Base-by-base conservation (phyloP, 140 eudicot species). In the Ambrosia hybrid region DNA sequence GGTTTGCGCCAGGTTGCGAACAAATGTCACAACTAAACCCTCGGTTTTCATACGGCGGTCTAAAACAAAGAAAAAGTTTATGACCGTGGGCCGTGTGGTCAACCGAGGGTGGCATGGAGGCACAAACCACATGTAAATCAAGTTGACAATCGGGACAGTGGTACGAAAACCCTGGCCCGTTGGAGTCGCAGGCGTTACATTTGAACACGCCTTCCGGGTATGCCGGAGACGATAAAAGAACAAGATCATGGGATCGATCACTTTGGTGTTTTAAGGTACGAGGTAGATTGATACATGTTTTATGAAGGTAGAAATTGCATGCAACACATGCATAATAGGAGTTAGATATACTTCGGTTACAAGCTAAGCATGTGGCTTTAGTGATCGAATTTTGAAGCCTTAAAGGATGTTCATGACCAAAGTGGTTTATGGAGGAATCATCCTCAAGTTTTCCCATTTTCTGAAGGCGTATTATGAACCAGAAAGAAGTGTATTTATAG, bases 151-250 rank as follows among this genome's bases (percentile, higher is more conserved):
- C 73, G 11, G 76, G 69, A 55, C 92, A 87, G 36, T 84, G 87
- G 84, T 87, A 87, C 5, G 81, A 87, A 68, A 87, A 87, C 8
- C 83, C 89, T 1, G 12, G 9, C 57, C 92, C 89, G 3, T 39
- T 59, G 0, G 61, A 33, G 36, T 81, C 87, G 36, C 89, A 87
- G 0, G 89, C 92, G 67, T 87, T 83, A 34, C 92, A 87, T 26
- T 51, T 46, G 67, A 83, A 86, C 52, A 59, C 69, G 52, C 89
- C 89, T 57, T 79, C 82, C 0, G 86, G 79, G 66, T 84, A 87
- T 2, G 82, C 83, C 0, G 92, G 89, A 57, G 73, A 46, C 7
- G 89, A 56, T 11, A 84, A 79, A n/a, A 84, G 89, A 12, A 72
- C 71, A 16, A 87, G 81, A 3, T 67, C 30, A 52, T 84, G 89